Conservation (phyloP, 179 eudicot genomes). For the Carnegiea gigantea region DNA sequence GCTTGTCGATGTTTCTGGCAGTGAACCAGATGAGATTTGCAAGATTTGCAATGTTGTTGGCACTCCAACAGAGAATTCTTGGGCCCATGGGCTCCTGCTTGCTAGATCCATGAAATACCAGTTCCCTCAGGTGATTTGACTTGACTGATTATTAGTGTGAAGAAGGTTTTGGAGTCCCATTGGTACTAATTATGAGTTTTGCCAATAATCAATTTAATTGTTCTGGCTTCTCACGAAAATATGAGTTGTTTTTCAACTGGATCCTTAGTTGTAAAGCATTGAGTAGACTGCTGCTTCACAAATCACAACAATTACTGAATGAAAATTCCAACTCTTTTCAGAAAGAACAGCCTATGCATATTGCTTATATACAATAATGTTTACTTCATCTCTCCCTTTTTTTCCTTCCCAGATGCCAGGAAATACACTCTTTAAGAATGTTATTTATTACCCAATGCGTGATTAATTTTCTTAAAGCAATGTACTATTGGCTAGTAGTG, state of each 20-base stretch:
- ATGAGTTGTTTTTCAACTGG: background rate
- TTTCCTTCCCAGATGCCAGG: too few species aligned
- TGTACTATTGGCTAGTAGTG: too few species aligned
- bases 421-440: too few species aligned
- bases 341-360: background rate
- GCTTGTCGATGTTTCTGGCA: slow-evolving; percentile 35
- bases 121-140: slow-evolving; percentile 71
- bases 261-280: background rate
- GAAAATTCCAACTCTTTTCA: background rate
- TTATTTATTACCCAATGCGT: too few species aligned
- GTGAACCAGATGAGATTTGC: slow-evolving; percentile 94
- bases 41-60: slow-evolving; percentile 86
- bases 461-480: too few species aligned
- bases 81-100: slow-evolving; percentile 70
- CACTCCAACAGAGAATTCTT: slow-evolving; percentile 61
- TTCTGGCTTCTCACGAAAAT: background rate
- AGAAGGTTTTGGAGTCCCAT: background rate
- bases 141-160: background rate
- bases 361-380: slow-evolving; percentile 11
- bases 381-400: too few species aligned
- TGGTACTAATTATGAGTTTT: background rate
- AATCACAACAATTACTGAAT: background rate
- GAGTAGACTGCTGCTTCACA: too few species aligned
- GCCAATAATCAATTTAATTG: background rate
- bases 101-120: slow-evolving; percentile 75